These are phyloP conservation scores for Coemansia asiatica DNA, from an alignment of 192 early-diverging fungal genomes.

Conservation along the genomic window DNA sequence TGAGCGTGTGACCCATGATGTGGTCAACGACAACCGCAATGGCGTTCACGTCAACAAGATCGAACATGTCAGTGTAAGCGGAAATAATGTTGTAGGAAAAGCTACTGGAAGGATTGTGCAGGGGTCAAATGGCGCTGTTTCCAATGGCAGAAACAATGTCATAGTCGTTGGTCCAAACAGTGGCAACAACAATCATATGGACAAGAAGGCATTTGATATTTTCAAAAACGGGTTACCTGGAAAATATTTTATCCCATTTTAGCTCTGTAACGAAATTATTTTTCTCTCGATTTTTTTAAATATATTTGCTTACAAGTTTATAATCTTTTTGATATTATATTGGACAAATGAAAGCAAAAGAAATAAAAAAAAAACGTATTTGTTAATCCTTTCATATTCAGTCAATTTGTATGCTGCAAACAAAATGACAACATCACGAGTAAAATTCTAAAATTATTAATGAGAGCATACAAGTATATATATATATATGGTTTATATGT, in stretches of 20 bases:
- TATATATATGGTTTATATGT: too few relatives aligned
- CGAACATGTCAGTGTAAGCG: slow-evolving; percentile 30
- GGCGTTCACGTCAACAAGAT: slow-evolving; percentile 37
- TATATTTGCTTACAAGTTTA: too few relatives aligned
- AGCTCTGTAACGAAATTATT: not conserved
- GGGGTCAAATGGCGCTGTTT: slow-evolving; percentile 21
- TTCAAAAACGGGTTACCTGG: slow-evolving; percentile 12
- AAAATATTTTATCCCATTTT: slow-evolving; percentile 7
- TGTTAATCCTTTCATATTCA: too few relatives aligned
- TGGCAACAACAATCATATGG: slow-evolving; percentile 1
- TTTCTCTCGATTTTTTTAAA: not conserved
- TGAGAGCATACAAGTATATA: too few relatives aligned
- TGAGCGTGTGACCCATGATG: slow-evolving; percentile 24
- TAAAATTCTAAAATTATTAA: too few relatives aligned
- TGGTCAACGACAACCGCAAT: slow-evolving; percentile 38
- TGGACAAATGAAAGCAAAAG: too few relatives aligned
- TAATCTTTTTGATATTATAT: not conserved
- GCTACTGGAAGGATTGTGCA: slow-evolving; percentile 14
- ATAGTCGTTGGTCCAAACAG: not conserved
- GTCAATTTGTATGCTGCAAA: too few relatives aligned
- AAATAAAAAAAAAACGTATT: too few relatives aligned
- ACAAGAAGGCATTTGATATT: slow-evolving; percentile 5
- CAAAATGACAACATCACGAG: too few relatives aligned
- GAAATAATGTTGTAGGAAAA: slow-evolving; percentile 32
- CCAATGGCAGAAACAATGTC: slow-evolving; percentile 36